Evolutionary conservation across 1,139 yeast genomes (phyloP).

Genomic region (Suhomyces maxii): DNA sequence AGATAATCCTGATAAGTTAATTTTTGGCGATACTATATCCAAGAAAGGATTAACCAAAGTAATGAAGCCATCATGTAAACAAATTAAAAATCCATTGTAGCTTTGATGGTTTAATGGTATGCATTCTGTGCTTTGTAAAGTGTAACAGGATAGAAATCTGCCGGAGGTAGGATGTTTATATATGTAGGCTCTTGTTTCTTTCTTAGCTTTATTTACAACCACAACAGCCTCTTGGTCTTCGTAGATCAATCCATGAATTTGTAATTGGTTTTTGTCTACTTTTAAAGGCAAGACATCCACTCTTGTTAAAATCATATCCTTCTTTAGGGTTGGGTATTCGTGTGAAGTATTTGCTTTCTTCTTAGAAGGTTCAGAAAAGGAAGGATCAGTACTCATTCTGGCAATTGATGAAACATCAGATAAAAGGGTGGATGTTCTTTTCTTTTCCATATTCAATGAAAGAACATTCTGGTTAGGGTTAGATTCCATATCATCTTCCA

Average conservation of each 20-base stretch:
- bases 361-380: conserved; percentile 30
- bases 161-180: conserved; percentile 41
- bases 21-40: conserved; percentile 50
- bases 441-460: conserved; percentile 49
- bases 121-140: conserved; percentile 44
- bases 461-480: conserved; percentile 21
- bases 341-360: conserved; percentile 14
- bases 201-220: conserved; percentile 32
- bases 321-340: conserved; percentile 41
- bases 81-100: conserved; percentile 45
- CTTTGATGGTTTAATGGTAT: conserved; percentile 32
- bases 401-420: conserved; percentile 62
- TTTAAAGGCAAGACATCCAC: conserved; percentile 47
- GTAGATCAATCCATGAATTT: conserved; percentile 44
- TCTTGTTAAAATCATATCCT: conserved; percentile 68
- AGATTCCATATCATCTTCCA: conserved; percentile 40
- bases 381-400: conserved; percentile 54
- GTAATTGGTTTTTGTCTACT: conserved; percentile 33
- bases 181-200: conserved; percentile 50
- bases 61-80: conserved; percentile 33
- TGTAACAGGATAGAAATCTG: conserved; percentile 33
- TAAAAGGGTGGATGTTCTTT: conserved; percentile 52
- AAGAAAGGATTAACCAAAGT: conserved; percentile 66
- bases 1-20: conserved; percentile 21
- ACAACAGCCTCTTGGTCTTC: conserved; percentile 63